Evolutionary conservation across 495 filamentous ascomycete genomes (phyloP).

Genomic region (Penicillium flavigenum): DNA sequence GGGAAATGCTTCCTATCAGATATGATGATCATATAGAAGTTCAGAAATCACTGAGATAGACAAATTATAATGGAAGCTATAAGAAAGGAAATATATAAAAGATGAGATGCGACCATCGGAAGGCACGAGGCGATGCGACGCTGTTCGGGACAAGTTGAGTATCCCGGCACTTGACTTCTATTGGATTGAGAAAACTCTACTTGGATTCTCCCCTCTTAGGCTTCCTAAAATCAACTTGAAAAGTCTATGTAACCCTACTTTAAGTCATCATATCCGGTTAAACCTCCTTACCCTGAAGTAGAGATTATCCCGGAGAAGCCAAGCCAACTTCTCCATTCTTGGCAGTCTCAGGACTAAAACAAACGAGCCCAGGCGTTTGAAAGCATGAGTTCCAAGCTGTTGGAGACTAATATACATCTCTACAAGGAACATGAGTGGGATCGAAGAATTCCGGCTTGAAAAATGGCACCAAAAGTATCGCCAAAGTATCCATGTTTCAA

Average conservation of each 20-base stretch:
- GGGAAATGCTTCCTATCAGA: background rate
- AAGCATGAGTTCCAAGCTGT: slow-evolving; percentile 8
- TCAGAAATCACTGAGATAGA: too few species aligned
- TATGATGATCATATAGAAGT: background rate
- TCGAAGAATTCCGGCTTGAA: slow-evolving; percentile 5
- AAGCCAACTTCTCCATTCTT: slow-evolving; percentile 13
- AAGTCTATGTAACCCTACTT: slow-evolving; percentile 33
- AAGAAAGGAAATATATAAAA: background rate
- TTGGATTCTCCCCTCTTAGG: background rate
- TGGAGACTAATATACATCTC: slow-evolving; percentile 2
- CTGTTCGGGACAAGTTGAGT: slow-evolving; percentile 25
- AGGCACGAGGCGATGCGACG: slow-evolving; percentile 38
- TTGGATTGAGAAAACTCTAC: slow-evolving; percentile 9
- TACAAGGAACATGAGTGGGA: slow-evolving; percentile 14
- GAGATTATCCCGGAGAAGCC: background rate
- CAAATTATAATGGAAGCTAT: background rate
- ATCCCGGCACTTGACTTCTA: slow-evolving; percentile 16
- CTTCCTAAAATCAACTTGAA: background rate
- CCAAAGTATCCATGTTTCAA: background rate
- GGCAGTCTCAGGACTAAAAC: slow-evolving; percentile 12
- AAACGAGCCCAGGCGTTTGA: slow-evolving; percentile 16
- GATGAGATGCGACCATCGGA: slow-evolving; percentile 38
- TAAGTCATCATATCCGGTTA: slow-evolving; percentile 10
- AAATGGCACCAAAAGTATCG: background rate
- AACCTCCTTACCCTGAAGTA: background rate